These are phyloP conservation scores for Drosera spatulata DNA, from an alignment of 179 eudicot species.

Conservation along the genomic window DNA sequence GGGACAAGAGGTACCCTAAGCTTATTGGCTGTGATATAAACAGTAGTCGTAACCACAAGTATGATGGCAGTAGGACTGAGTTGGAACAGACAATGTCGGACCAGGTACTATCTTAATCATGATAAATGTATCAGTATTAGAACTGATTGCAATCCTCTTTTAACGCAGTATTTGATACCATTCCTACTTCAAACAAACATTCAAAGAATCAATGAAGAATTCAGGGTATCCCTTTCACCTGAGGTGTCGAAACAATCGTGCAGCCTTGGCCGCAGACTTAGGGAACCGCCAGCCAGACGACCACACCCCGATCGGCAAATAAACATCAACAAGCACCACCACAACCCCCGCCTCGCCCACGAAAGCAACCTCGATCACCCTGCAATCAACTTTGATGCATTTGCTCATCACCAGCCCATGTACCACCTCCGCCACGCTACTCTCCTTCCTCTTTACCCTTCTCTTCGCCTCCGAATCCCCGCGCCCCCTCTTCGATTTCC, in stretches of 20 bases:
- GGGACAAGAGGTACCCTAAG: too few species aligned
- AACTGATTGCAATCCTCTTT: too few species aligned
- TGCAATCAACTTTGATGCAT: constrained; percentile 37
- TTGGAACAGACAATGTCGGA: too few species aligned
- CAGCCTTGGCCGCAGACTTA: constrained; percentile 41
- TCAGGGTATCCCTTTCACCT: constrained; percentile 26
- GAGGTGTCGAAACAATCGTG: constrained; percentile 71
- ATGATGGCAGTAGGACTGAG: too few species aligned
- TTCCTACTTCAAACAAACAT: too few species aligned
- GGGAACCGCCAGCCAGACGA: constrained; percentile 84
- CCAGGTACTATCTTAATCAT: too few species aligned
- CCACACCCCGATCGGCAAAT: constrained; percentile 54
- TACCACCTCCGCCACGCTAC: constrained; percentile 62
- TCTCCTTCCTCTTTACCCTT: constrained; percentile 34
- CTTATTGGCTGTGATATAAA: too few species aligned
- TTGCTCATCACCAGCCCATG: constrained; percentile 37
- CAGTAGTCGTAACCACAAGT: too few species aligned
- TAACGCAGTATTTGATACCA: too few species aligned
- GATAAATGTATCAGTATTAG: too few species aligned
- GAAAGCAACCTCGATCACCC: constrained; percentile 22
- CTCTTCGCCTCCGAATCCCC: background rate
- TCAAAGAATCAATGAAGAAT: background rate
- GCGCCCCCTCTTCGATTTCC: background rate
- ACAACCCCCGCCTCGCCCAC: constrained; percentile 18
- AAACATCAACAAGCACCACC: constrained; percentile 71